Percentiles rank a stretch among this genome's conserved stretches.
These are phyloP conservation scores for Venturia asperata DNA, from an alignment of 2,329 filamentous ascomycete species.

Conservation along the genomic window DNA sequence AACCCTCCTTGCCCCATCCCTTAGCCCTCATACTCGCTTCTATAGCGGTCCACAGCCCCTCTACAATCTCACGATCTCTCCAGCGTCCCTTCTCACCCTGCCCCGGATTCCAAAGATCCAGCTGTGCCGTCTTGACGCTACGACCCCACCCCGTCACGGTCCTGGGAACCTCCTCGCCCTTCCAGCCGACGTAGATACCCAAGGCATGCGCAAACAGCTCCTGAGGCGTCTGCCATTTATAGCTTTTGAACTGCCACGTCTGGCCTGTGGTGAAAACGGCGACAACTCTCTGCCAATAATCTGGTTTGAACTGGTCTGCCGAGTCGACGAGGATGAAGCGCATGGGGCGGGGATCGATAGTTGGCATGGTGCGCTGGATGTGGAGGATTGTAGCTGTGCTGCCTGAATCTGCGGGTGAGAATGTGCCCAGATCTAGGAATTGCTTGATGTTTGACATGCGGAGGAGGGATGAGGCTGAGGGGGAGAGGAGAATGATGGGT, in stretches of 20 bases:
- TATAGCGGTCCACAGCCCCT: constrained; percentile 83
- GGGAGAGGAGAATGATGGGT: constrained; percentile 94
- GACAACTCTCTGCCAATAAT: constrained; percentile 94
- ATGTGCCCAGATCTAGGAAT: constrained; percentile 81
- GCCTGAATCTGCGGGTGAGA: constrained; percentile 64
- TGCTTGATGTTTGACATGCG: constrained; percentile 94
- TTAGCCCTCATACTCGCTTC: constrained; percentile 80
- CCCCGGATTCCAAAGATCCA: constrained; percentile 72
- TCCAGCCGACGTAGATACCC: constrained; percentile 87
- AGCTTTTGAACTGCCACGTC: constrained; percentile 96
- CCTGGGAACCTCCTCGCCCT: constrained; percentile 70
- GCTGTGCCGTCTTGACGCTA: constrained; percentile 66
- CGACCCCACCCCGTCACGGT: constrained; percentile 79
- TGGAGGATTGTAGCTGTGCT: constrained; percentile 71
- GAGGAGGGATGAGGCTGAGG: constrained; percentile 87
- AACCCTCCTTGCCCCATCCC: constrained; percentile 66
- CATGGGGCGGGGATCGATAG: constrained; percentile 65
- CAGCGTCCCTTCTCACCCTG: constrained; percentile 51
- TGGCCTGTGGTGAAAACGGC: constrained; percentile 97
- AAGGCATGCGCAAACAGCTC: constrained; percentile 86
- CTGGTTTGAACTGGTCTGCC: constrained; percentile 90
- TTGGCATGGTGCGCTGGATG: constrained; percentile 68
- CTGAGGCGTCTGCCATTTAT: constrained; percentile 85
- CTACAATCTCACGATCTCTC: constrained; percentile 87
- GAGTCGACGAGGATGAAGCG: constrained; percentile 95